These are phyloP conservation scores for Kluyveromyces starmeri DNA, from an alignment of 805 yeast species.

Conservation along the genomic window DNA sequence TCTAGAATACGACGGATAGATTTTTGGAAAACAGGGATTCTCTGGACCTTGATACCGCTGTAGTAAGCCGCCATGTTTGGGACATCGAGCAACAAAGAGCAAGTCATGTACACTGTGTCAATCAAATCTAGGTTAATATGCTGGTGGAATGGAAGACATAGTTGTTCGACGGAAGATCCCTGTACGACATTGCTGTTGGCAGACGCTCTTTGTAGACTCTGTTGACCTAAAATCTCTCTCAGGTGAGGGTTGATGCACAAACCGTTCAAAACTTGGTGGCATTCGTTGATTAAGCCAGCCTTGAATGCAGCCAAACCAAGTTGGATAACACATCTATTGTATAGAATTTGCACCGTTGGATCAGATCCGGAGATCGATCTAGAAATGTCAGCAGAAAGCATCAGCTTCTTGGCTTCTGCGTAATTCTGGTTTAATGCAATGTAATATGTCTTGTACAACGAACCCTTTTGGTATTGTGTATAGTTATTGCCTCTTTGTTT, in stretches of 20 bases:
- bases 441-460: slow-evolving; percentile 79
- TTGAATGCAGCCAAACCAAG: slow-evolving; percentile 95
- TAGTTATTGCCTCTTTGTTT: slow-evolving; percentile 47
- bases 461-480: slow-evolving; percentile 70
- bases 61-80: slow-evolving; percentile 77
- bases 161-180: slow-evolving; percentile 38
- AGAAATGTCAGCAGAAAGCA: slow-evolving; percentile 79
- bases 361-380: slow-evolving; percentile 77
- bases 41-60: slow-evolving; percentile 51
- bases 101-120: slow-evolving; percentile 88
- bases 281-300: slow-evolving; percentile 72
- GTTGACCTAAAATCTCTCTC: slow-evolving; percentile 92
- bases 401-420: slow-evolving; percentile 77
- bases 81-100: slow-evolving; percentile 81
- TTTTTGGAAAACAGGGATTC: slow-evolving; percentile 50
- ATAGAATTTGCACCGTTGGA: slow-evolving; percentile 77
- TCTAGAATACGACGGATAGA: slow-evolving; percentile 88
- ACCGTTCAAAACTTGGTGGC: slow-evolving; percentile 82
- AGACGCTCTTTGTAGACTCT: slow-evolving; percentile 58
- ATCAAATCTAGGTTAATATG: slow-evolving; percentile 93
- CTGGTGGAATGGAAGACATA: slow-evolving; percentile 94
- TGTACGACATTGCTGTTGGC: slow-evolving; percentile 33
- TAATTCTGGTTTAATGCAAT: slow-evolving; percentile 83
- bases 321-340: slow-evolving; percentile 93
- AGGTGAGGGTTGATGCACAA: slow-evolving; percentile 77